Conservation (phyloP, 352 stramenopile species). For the Phytophthora pseudosyringae region DNA sequence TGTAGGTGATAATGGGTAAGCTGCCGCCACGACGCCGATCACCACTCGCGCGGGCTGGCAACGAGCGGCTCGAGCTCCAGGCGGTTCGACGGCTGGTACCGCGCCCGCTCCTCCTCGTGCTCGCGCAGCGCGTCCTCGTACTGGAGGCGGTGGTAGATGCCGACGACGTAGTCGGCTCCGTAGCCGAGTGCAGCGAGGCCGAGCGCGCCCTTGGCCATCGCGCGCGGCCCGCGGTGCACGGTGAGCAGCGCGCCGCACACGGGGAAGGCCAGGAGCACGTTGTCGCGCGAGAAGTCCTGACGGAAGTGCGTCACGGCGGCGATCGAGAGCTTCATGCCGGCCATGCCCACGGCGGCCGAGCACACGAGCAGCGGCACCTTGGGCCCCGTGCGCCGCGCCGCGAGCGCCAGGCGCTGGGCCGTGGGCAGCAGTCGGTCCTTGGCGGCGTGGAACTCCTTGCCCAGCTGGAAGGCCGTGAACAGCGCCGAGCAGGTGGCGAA, state of each 20-base stretch:
- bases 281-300: constrained; percentile 63
- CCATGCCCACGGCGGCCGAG: constrained; percentile 52
- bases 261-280: constrained; percentile 58
- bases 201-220: constrained; percentile 47
- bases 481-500: constrained; percentile 41
- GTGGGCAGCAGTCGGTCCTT: constrained; percentile 15
- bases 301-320: constrained; percentile 50
- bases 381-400: constrained; percentile 38
- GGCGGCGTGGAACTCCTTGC: constrained; percentile 37
- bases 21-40: constrained; percentile 2
- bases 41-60: constrained; percentile 13
- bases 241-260: constrained; percentile 56
- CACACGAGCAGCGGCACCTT: constrained; percentile 48
- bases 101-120: constrained; percentile 22
- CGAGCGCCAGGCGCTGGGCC: constrained; percentile 34
- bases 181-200: constrained; percentile 48
- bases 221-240: constrained; percentile 41
- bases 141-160: constrained; percentile 36
- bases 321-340: constrained; percentile 66
- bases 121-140: constrained; percentile 32
- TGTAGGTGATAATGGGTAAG: constrained; percentile 11
- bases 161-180: constrained; percentile 43
- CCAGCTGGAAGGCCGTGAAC: constrained; percentile 34
- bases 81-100: background rate
- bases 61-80: constrained; percentile 23